These are phyloP conservation scores for Hyphochytrium catenoides DNA, from an alignment of 352 stramenopile species.

Conservation along the genomic window DNA sequence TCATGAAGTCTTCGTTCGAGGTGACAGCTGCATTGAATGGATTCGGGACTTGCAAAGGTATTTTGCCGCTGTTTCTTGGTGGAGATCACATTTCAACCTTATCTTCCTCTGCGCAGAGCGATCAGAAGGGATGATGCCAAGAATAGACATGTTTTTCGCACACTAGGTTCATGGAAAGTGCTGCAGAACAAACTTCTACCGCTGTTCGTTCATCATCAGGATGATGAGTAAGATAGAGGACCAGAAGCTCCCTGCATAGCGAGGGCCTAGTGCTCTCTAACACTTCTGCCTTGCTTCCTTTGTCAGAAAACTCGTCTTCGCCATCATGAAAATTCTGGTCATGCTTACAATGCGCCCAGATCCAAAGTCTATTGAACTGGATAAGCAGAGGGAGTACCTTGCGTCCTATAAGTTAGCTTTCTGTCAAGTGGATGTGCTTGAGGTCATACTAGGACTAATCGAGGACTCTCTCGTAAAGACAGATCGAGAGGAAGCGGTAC, in stretches of 20 bases:
- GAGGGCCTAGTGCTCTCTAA: too few relatives aligned
- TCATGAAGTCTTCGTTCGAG: conserved; percentile 44
- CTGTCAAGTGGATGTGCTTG: conserved; percentile 26
- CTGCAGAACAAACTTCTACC: conserved; percentile 62
- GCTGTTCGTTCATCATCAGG: conserved; percentile 53
- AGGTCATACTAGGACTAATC: conserved; percentile 59
- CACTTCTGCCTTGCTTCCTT: neutral
- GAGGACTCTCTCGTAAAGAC: conserved; percentile 44
- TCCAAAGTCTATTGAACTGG: conserved; percentile 42
- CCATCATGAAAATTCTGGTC: conserved; percentile 62
- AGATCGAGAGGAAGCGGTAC: conserved; percentile 19
- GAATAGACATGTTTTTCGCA: conserved; percentile 46
- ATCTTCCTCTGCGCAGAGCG: too few relatives aligned
- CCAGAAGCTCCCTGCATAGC: too few relatives aligned
- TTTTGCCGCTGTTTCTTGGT: too few relatives aligned
- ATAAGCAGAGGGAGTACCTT: conserved; percentile 46
- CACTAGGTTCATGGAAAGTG: conserved; percentile 58
- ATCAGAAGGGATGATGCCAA: conserved; percentile 51
- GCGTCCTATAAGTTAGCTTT: conserved; percentile 61
- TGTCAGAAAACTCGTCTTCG: conserved; percentile 39
- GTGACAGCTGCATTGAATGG: conserved; percentile 53
- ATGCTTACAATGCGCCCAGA: conserved; percentile 65
- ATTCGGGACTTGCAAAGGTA: conserved; percentile 44
- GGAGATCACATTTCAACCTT: too few relatives aligned
- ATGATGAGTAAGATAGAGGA: conserved; percentile 41